Evolutionary conservation across 2,329 filamentous ascomycete species (phyloP).

Genomic region (Diaporthe sp.): DNA sequence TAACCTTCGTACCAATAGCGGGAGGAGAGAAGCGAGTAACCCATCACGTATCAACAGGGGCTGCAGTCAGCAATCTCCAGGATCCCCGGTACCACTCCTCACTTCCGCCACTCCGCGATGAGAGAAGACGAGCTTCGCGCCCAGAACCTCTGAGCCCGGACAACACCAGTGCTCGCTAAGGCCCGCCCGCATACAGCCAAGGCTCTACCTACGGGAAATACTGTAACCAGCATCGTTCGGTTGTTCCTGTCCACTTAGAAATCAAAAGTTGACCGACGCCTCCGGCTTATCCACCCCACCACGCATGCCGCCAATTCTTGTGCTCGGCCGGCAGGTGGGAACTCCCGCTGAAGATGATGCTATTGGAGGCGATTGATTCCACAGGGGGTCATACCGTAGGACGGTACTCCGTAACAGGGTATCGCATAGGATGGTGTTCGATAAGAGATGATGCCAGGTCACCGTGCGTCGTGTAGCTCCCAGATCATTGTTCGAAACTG

Average conservation of each 20-base stretch:
- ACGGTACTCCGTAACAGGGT: too few relatives aligned
- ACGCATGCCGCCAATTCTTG: too few relatives aligned
- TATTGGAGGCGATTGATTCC: too few relatives aligned
- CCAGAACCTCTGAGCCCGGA: background rate
- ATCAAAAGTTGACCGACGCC: background rate
- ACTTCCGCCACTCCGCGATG: background rate
- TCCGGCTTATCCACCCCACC: background rate
- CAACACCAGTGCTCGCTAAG: background rate
- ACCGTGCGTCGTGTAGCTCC: background rate
- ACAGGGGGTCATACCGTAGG: too few relatives aligned
- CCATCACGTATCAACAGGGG: background rate
- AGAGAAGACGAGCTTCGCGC: background rate
- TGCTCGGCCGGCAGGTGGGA: background rate
- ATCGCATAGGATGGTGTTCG: too few relatives aligned
- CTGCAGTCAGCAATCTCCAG: slow-evolving; percentile 19
- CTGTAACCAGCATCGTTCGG: background rate
- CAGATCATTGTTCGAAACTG: background rate
- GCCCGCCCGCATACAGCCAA: slow-evolving; percentile 1
- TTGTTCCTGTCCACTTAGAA: background rate
- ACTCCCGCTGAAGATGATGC: too few relatives aligned
- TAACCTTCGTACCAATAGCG: background rate
- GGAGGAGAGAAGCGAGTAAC: background rate
- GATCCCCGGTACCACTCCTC: background rate
- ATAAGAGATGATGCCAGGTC: too few relatives aligned
- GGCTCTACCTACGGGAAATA: background rate